Base-by-base conservation (phyloP, 2,329 filamentous ascomycete genomes). In the Ophiostoma ips region DNA sequence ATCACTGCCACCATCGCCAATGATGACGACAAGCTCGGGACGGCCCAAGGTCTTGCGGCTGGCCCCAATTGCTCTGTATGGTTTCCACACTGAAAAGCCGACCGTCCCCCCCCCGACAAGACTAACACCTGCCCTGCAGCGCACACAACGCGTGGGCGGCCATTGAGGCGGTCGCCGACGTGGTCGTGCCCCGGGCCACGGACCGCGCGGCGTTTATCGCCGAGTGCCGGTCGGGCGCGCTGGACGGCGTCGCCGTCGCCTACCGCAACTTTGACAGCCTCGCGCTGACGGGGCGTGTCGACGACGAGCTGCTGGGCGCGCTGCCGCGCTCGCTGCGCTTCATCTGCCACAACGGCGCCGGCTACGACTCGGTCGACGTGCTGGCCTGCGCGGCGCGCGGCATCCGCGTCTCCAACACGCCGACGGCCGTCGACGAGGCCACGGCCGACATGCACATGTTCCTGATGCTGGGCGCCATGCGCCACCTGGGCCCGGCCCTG, bases 381-480 rank as follows among this genome's bases (percentile, higher is more conserved):
- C 63, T 75, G 44, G 82, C 83, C 36, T 90, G 85, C 69, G 83
- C 79, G 10, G 69, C 70, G 1, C 78, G 77, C 49, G 69, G 70
- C 21, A 74, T 94, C 55, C 73, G 70, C 38, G 83, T 94, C 33
- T 87, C 84, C 55, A 92, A 94, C 64, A 82, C 84, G 1, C 87
- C 86, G n/a, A 81, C 76, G 0, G 83, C 84, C 28, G 84, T 88
- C 40, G 81, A 92, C 63, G 84, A 92, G 62, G 79, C 86, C 35
- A 94, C 87, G 0, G 87, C 87, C 50, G 87, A 94, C 63, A 74
- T 80, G 8, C 83, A 76, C 59, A 80, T 94, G 61, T 94, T 87
- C 62, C 72, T 94, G 4, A 81, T 94, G 55, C 70, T 94, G 45
- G 87, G 87, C 15, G 83, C 86, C 9, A 70, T 94, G 53, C 75